Conservation (phyloP, 805 yeast species). For the Myxozyma kluyveri region DNA sequence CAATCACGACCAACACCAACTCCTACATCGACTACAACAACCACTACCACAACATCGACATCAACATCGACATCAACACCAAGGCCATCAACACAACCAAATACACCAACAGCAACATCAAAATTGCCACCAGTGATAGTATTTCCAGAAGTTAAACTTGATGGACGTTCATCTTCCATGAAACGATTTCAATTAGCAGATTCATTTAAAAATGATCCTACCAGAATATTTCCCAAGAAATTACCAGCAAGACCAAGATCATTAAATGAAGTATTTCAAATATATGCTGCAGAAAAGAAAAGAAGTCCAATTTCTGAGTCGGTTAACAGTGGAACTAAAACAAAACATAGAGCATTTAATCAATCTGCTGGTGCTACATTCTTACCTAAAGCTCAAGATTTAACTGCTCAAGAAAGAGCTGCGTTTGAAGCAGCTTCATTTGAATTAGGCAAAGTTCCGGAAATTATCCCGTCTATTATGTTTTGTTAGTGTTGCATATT, state of each 20-base stretch:
- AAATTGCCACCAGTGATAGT: background rate
- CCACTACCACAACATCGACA: constrained; percentile 1
- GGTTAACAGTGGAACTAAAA: constrained; percentile 6
- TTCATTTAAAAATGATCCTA: background rate
- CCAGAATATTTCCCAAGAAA: constrained; percentile 2
- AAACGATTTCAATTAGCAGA: constrained; percentile 17
- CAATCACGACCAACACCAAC: too few relatives aligned
- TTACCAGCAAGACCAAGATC: constrained; percentile 20
- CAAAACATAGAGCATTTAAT: background rate
- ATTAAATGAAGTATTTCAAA: constrained; percentile 13
- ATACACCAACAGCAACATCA: background rate
- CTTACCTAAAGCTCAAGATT: constrained; percentile 15
- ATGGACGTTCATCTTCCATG: background rate
- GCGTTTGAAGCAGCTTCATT: constrained; percentile 43
- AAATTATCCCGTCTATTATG: constrained; percentile 63
- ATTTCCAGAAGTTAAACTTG: too few relatives aligned
- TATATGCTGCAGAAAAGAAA: background rate
- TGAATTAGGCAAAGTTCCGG: constrained; percentile 65
- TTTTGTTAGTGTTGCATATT: too few relatives aligned
- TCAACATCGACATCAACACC: background rate
- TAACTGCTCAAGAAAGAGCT: constrained; percentile 12
- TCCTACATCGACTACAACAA: too few relatives aligned
- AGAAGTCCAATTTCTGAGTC: constrained; percentile 3
- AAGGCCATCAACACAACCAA: background rate
- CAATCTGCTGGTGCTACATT: constrained; percentile 9